phyloP scores from a whole-genome alignment of 1,284 basidiomycete genomes.

The Trichosporon sp. region DNA sequence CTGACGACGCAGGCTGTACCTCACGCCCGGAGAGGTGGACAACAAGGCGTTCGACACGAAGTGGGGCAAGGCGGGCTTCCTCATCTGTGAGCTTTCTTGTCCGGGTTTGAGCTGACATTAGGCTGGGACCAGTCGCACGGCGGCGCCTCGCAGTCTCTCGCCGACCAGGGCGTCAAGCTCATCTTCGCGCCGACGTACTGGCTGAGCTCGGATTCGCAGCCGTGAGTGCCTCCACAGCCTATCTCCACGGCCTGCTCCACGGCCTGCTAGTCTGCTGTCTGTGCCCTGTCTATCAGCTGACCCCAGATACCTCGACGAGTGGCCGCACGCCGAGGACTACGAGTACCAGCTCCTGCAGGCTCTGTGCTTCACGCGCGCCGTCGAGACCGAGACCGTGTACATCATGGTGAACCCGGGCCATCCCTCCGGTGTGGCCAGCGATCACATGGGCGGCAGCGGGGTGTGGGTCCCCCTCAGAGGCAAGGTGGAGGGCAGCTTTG shows the following conservation, averaged over 20 bases:
- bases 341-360: constrained; percentile 42
- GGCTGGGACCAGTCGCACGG: constrained; percentile 57
- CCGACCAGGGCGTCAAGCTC: constrained; percentile 49
- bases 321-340: constrained; percentile 40
- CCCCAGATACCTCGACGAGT: constrained; percentile 13
- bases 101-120: constrained; percentile 24
- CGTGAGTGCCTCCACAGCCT: constrained; percentile 39
- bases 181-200: constrained; percentile 56
- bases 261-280: too few species aligned
- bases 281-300: constrained; percentile 6
- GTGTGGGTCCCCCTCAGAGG: constrained; percentile 28
- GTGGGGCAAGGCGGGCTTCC: constrained; percentile 52
- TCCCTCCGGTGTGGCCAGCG: constrained; percentile 41
- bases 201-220: constrained; percentile 52
- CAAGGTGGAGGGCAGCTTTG: constrained; percentile 14
- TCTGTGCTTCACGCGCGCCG: constrained; percentile 43
- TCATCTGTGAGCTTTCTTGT: constrained; percentile 46
- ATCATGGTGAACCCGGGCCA: constrained; percentile 53
- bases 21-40: constrained; percentile 45
- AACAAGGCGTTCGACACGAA: constrained; percentile 51
- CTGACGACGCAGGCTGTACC: constrained; percentile 45
- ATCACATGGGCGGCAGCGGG: constrained; percentile 50
- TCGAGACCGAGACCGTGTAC: constrained; percentile 53
- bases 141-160: constrained; percentile 42
- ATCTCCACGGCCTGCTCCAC: too few species aligned